Conservation (phyloP, 345 rosid species). For the Dipteronia dyeriana region DNA sequence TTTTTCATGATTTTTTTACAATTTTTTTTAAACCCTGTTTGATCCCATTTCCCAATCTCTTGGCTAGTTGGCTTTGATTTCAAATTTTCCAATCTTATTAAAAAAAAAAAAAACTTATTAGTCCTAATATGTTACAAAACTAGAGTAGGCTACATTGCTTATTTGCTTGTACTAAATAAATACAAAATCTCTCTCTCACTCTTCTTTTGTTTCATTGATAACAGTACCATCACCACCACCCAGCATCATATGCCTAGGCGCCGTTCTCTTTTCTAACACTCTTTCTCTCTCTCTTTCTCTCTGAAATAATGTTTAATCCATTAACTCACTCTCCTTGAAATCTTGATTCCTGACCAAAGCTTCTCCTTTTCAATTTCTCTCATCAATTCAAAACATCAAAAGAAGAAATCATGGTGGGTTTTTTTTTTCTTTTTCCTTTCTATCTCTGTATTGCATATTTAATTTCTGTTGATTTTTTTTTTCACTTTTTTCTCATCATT, state of each 20-base stretch:
- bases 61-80: background rate
- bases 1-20: background rate
- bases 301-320: constrained; percentile 29
- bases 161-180: constrained; percentile 24
- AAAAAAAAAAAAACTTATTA: background rate
- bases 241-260: constrained; percentile 58
- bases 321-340: constrained; percentile 20
- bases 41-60: constrained; percentile 15
- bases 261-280: constrained; percentile 45
- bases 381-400: constrained; percentile 19
- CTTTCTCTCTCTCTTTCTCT: constrained; percentile 28
- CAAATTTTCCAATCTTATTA: background rate
- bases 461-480: background rate
- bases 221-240: constrained; percentile 29
- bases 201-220: constrained; percentile 38
- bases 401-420: constrained; percentile 39
- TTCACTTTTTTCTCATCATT: no score
- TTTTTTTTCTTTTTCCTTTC: background rate
- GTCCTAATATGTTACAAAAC: background rate
- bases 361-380: constrained; percentile 21
- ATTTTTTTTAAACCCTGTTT: background rate
- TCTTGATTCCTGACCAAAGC: constrained; percentile 16
- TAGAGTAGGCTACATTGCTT: constrained; percentile 21
- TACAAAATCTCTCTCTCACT: constrained; percentile 24
- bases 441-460: no score